phyloP scores from a whole-genome alignment of 2,329 filamentous ascomycete genomes.

The Scytalidium lignicola region DNA sequence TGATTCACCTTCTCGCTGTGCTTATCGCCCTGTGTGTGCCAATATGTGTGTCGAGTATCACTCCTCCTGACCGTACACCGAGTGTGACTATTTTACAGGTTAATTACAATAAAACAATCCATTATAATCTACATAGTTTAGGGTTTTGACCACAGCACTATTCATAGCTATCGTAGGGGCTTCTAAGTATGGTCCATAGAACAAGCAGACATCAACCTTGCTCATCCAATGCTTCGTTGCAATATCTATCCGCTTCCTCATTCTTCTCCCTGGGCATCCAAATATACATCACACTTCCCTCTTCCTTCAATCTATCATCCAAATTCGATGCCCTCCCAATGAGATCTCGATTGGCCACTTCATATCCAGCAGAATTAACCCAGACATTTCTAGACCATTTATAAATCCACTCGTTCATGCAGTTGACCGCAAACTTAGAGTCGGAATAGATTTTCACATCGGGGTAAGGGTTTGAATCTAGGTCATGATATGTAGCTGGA shows the following conservation, averaged over 20 bases:
- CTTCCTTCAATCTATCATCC: constrained; percentile 17
- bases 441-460: constrained; percentile 30
- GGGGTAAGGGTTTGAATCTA: constrained; percentile 15
- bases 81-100: too few species aligned
- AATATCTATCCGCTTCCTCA: constrained; percentile 24
- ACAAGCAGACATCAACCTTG: not conserved
- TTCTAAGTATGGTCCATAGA: too few species aligned
- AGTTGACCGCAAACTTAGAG: constrained; percentile 30
- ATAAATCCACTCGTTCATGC: constrained; percentile 28
- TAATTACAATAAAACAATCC: too few species aligned
- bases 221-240: constrained; percentile 28
- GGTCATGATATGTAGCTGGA: constrained; percentile 12
- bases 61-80: too few species aligned
- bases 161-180: too few species aligned
- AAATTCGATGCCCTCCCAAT: constrained; percentile 25
- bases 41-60: too few species aligned
- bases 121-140: too few species aligned
- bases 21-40: too few species aligned
- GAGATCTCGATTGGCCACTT: constrained; percentile 32
- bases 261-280: constrained; percentile 32
- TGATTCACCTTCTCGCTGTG: too few species aligned
- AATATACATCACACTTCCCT: constrained; percentile 27
- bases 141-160: too few species aligned
- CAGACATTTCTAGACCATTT: constrained; percentile 31
- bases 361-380: constrained; percentile 22